phyloP scores from a whole-genome alignment of 2,329 filamentous ascomycete genomes.

The Samsoniella hepiali region DNA sequence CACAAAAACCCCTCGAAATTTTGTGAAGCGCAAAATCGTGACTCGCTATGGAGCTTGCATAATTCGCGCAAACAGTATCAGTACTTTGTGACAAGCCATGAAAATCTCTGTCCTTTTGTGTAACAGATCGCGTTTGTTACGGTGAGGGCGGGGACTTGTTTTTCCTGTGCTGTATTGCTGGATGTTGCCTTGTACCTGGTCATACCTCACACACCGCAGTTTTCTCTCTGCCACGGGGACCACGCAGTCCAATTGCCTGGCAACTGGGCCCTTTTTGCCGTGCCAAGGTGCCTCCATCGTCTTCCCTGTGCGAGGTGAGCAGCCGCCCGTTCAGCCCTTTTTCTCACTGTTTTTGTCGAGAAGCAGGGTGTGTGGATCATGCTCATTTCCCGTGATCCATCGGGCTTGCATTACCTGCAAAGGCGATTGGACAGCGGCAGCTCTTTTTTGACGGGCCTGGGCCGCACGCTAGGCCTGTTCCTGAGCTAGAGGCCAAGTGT shows the following conservation, averaged over 20 bases:
- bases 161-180: background rate
- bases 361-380: background rate
- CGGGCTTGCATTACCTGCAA: background rate
- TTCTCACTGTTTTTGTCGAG: background rate
- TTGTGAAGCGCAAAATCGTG: background rate
- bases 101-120: background rate
- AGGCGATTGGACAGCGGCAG: background rate
- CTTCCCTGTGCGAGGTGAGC: background rate
- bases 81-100: background rate
- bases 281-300: too few relatives aligned
- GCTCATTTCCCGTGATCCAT: conserved; percentile 12
- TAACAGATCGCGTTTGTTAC: conserved; percentile 2
- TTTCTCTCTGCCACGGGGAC: background rate
- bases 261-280: too few relatives aligned
- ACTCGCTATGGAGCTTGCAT: conserved; percentile 8
- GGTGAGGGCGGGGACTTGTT: background rate
- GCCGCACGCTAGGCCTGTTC: conserved; percentile 15
- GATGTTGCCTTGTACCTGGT: background rate
- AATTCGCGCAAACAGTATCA: background rate
- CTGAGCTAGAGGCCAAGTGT: background rate
- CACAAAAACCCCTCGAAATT: background rate
- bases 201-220: background rate
- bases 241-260: too few relatives aligned
- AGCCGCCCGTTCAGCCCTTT: background rate
- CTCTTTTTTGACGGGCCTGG: background rate